Evolutionary conservation across 371 early-diverging fungal genomes (phyloP).

Genomic region (Apophysomyces trapeziformis): DNA sequence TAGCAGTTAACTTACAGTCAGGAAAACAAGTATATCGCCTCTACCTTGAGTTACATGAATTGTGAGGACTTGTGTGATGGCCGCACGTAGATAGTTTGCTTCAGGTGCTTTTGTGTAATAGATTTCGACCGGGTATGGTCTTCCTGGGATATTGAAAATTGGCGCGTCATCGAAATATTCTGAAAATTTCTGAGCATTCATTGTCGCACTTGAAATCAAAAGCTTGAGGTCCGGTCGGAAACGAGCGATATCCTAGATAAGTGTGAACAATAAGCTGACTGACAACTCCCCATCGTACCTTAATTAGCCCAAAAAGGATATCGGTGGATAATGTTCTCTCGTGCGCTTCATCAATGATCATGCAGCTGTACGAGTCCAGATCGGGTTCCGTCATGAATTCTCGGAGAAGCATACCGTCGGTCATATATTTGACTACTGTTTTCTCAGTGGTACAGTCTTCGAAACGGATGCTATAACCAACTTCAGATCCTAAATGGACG

Average conservation of each 20-base stretch:
- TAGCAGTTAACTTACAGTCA: slow-evolving; percentile 69
- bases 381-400: slow-evolving; percentile 99
- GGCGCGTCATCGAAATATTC: slow-evolving; percentile 96
- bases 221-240: slow-evolving; percentile 93
- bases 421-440: slow-evolving; percentile 97
- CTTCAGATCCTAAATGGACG: slow-evolving; percentile 90
- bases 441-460: slow-evolving; percentile 97
- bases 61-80: slow-evolving; percentile 93
- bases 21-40: slow-evolving; percentile 97
- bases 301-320: slow-evolving; percentile 96
- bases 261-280: background rate
- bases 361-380: slow-evolving; percentile 84
- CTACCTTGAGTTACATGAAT: slow-evolving; percentile 91
- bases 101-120: slow-evolving; percentile 97
- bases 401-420: slow-evolving; percentile 98
- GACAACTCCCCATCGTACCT: slow-evolving; percentile 43
- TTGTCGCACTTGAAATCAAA: slow-evolving; percentile 98
- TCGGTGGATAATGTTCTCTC: slow-evolving; percentile 99
- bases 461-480: slow-evolving; percentile 98
- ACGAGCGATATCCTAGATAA: slow-evolving; percentile 80
- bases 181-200: slow-evolving; percentile 96
- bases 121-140: slow-evolving; percentile 92
- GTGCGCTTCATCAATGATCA: slow-evolving; percentile 99
- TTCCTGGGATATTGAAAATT: slow-evolving; percentile 93
- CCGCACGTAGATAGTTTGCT: slow-evolving; percentile 96